Evolutionary conservation across 164 flowering plant species (phyloP).

Genomic region (Sedum album): DNA sequence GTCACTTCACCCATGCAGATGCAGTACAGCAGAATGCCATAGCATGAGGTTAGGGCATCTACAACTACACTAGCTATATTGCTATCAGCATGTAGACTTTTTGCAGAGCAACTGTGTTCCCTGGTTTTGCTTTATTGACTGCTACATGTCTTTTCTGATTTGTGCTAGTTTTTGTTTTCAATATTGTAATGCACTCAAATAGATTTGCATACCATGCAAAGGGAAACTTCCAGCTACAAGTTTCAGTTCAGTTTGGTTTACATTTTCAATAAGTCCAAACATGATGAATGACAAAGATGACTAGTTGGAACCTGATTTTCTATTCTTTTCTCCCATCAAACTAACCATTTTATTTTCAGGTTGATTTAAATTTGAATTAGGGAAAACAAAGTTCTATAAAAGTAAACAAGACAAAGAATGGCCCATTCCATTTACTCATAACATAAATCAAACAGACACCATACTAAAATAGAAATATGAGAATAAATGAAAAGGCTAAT

Average conservation of each 20-base stretch:
- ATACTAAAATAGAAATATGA: conserved; percentile 3
- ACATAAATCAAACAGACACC: conserved; percentile 1
- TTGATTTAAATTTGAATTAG: neutral
- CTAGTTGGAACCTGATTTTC: neutral
- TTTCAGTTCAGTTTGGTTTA: neutral
- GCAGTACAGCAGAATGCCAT: conserved; percentile 2
- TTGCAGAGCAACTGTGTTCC: neutral
- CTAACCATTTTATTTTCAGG: neutral
- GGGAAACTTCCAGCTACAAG: neutral
- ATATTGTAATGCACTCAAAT: neutral
- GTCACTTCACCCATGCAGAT: conserved; percentile 6
- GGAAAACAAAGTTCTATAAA: neutral
- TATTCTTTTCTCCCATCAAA: too few species aligned
- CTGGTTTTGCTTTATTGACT: conserved; percentile 8
- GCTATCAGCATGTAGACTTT: conserved; percentile 1
- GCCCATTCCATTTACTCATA: neutral
- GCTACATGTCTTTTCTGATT: neutral
- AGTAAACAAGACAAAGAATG: neutral
- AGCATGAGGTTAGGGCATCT: neutral
- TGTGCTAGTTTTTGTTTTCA: neutral
- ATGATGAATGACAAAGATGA: neutral
- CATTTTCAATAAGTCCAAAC: neutral
- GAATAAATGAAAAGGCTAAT: conserved; percentile 2
- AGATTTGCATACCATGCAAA: neutral
- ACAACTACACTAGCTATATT: neutral